Evolutionary conservation across 1,139 yeast genomes (phyloP), one percentile per base, ranked within the genome.

Genomic region (Eremothecium coryli): DNA sequence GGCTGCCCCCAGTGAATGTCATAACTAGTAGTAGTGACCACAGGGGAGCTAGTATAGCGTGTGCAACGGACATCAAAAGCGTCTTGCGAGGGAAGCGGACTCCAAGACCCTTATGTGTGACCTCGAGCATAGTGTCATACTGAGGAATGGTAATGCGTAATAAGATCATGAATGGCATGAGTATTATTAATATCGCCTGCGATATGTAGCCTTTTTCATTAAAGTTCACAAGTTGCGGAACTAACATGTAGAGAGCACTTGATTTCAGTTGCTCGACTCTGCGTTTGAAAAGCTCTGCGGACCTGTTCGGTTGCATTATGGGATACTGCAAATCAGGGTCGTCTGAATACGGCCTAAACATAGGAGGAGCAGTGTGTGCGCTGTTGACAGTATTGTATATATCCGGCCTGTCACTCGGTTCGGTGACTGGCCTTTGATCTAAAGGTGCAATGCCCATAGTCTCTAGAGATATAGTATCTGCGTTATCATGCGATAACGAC

Each of bases 121-220:
- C 15, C 20, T 27, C 22, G 20, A 18, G 12, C 15, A 51, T 25
- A 9, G 41, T 42, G 9, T 36, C 32, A 8, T 46, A 41, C 26
- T 48, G 50, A 1, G 60, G 60, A 32, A 58, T 51, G 18, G 54
- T 45, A 10, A 54, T 21, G 18, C 53, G 46, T 14, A 55, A 38
- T 2, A 53, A n/a, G 10, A 51, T 18, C 6, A 54, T 48, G 29
- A 50, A 52, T 4, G 60, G 60, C 5, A 46, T 42, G 5, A 54
- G 45, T 2, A 46, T 21, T 8, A 52, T 30, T 3, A 58, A 53
- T 4, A 54, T 31, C 9, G 42, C 18, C n/a, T 40, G 44, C 33
- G 52, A 51, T n/a, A 41, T 23, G 3, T 30, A 26, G 6, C 50
- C 33, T 37, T 54, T 52, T 22, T 42, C 36, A 7, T 40, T 37